Conservation (phyloP, 2,329 filamentous ascomycete genomes). For the Fusarium circinatum region DNA sequence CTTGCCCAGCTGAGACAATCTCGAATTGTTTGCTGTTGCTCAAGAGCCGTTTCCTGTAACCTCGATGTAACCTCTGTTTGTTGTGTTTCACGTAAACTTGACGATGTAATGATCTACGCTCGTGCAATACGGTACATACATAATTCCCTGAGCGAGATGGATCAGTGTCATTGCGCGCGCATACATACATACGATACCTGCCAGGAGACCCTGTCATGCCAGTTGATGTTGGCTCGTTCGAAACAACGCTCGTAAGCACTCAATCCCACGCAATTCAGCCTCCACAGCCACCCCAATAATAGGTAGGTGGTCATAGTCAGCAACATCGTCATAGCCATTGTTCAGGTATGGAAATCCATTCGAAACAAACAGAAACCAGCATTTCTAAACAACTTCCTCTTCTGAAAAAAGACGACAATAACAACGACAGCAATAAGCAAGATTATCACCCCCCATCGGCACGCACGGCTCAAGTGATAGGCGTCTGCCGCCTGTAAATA, state of each 20-base stretch:
- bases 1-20: constrained; percentile 25
- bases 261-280: constrained; percentile 33
- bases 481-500: constrained; percentile 10
- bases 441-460: constrained; percentile 7
- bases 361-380: neutral
- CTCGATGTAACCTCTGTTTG: constrained; percentile 24
- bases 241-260: constrained; percentile 41
- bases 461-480: constrained; percentile 17
- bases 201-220: neutral
- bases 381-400: neutral
- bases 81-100: constrained; percentile 23
- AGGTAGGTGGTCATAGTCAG: neutral
- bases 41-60: constrained; percentile 41
- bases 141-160: constrained; percentile 2
- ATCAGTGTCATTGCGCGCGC: constrained; percentile 1
- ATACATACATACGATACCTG: neutral
- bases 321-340: constrained; percentile 4
- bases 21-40: constrained; percentile 39
- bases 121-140: neutral
- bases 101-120: constrained; percentile 10
- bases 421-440: neutral
- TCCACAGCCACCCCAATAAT: constrained; percentile 14
- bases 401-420: neutral
- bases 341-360: constrained; percentile 24
- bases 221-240: constrained; percentile 13